A percentile compares a stretch with the other conserved stretches of the same genome.
Evolutionary conservation across 1,284 basidiomycete genomes (phyloP).

Genomic region (Ustilago xerochloae): DNA sequence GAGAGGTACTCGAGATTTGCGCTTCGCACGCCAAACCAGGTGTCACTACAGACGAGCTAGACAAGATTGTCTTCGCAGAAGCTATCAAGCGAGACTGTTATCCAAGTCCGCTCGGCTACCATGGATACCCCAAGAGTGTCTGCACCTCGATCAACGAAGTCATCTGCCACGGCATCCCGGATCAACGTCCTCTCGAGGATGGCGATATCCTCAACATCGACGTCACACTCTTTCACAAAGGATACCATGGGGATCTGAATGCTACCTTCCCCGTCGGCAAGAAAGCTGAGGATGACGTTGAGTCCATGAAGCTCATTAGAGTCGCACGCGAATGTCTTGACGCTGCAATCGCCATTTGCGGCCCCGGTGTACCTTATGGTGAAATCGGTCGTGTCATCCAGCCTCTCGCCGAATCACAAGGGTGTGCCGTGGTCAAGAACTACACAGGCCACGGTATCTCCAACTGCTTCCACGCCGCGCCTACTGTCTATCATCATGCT

Average conservation of each 20-base stretch:
- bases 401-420: slow-evolving; percentile 69
- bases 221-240: slow-evolving; percentile 72
- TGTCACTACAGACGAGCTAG: slow-evolving; percentile 89
- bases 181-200: slow-evolving; percentile 60
- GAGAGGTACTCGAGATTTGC: slow-evolving; percentile 91
- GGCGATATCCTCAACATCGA: slow-evolving; percentile 70
- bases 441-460: slow-evolving; percentile 91
- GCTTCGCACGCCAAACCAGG: slow-evolving; percentile 87
- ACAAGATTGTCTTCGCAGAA: slow-evolving; percentile 93
- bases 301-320: slow-evolving; percentile 60
- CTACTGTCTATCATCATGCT: slow-evolving; percentile 81
- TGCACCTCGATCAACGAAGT: slow-evolving; percentile 97
- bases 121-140: slow-evolving; percentile 91
- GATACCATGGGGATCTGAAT: slow-evolving; percentile 67
- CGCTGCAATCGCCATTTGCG: slow-evolving; percentile 79
- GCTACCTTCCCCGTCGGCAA: slow-evolving; percentile 64
- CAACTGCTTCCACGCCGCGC: slow-evolving; percentile 80
- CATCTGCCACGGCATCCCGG: slow-evolving; percentile 84
- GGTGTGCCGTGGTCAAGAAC: slow-evolving; percentile 77
- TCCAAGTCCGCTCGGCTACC: slow-evolving; percentile 93
- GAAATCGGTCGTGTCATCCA: slow-evolving; percentile 83
- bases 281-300: slow-evolving; percentile 54
- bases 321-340: slow-evolving; percentile 74
- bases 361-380: slow-evolving; percentile 79
- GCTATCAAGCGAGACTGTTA: slow-evolving; percentile 91